A percentile compares a stretch with the other conserved stretches of the same genome.
Conservation (phyloP, 2,329 filamentous ascomycete genomes). For the Fusarium sororula region DNA sequence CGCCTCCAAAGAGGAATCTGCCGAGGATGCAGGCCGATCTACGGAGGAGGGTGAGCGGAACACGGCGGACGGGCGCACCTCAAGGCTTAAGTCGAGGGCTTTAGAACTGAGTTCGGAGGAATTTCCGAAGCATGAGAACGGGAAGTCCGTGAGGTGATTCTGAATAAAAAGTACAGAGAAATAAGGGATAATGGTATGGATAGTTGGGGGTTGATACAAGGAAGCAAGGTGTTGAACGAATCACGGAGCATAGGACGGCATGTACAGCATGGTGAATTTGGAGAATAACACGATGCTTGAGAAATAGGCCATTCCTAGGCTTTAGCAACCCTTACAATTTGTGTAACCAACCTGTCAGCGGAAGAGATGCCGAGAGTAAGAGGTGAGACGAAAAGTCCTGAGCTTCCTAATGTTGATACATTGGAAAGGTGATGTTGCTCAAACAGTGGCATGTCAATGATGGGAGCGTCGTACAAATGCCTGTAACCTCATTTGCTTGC, state of each 20-base stretch:
- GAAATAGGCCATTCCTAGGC: not conserved
- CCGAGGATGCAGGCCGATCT: slow-evolving; percentile 29
- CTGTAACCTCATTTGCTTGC: slow-evolving; percentile 39
- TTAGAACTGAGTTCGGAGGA: slow-evolving; percentile 17
- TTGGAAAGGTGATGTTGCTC: slow-evolving; percentile 10
- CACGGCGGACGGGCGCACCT: slow-evolving; percentile 9
- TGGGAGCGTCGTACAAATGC: slow-evolving; percentile 36
- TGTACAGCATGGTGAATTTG: not conserved
- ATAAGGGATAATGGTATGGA: not conserved
- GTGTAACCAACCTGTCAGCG: not conserved
- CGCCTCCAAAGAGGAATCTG: slow-evolving; percentile 26
- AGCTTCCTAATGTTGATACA: slow-evolving; percentile 15
- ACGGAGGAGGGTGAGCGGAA: slow-evolving; percentile 25
- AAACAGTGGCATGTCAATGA: slow-evolving; percentile 40
- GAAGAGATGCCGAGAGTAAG: slow-evolving; percentile 29
- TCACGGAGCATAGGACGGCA: not conserved
- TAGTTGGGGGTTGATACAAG: not conserved
- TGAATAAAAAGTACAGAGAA: not conserved
- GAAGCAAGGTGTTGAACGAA: not conserved
- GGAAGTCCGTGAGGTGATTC: slow-evolving; percentile 11
- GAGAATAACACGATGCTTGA: not conserved
- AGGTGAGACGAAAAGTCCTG: not conserved
- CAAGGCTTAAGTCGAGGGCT: slow-evolving; percentile 5
- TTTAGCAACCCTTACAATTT: not conserved
- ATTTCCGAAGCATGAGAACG: slow-evolving; percentile 19